Evolutionary conservation across 208 protist genomes (phyloP).

Genomic region (Trypanosoma brucei): DNA sequence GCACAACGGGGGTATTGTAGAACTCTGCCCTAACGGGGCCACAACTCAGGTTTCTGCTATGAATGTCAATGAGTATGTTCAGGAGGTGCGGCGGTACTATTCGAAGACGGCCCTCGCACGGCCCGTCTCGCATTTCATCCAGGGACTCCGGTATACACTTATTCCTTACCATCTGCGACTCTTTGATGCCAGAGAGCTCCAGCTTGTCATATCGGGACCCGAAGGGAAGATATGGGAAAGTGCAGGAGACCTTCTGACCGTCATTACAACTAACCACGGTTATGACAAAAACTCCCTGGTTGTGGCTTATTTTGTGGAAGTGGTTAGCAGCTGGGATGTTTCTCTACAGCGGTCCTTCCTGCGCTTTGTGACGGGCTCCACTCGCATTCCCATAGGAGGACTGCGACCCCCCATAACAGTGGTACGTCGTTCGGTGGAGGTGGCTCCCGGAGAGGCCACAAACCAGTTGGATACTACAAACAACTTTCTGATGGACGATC

Average conservation of each 20-base stretch:
- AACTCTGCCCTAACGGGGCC: slow-evolving; percentile 22
- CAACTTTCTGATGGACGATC: background rate
- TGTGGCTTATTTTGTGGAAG: slow-evolving; percentile 49
- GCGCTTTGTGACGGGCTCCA: slow-evolving; percentile 77
- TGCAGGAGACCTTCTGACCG: slow-evolving; percentile 34
- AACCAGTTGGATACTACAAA: background rate
- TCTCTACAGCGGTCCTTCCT: slow-evolving; percentile 67
- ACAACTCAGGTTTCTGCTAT: slow-evolving; percentile 19
- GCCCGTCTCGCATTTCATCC: slow-evolving; percentile 37
- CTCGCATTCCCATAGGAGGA: slow-evolving; percentile 48
- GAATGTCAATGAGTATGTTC: slow-evolving; percentile 51
- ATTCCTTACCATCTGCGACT: slow-evolving; percentile 51
- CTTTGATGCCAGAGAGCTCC: slow-evolving; percentile 56
- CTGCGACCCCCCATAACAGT: slow-evolving; percentile 66
- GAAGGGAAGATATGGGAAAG: slow-evolving; percentile 57
- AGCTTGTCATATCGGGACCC: slow-evolving; percentile 42
- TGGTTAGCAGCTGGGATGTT: slow-evolving; percentile 50
- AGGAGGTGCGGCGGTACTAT: slow-evolving; percentile 34
- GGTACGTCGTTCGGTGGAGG: slow-evolving; percentile 49
- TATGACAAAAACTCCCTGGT: slow-evolving; percentile 52
- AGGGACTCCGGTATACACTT: slow-evolving; percentile 41
- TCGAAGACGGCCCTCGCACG: slow-evolving; percentile 25
- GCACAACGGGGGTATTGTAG: slow-evolving; percentile 5
- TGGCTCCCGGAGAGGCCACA: background rate
- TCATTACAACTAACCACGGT: slow-evolving; percentile 52